Evolutionary conservation across 345 rosid species (phyloP), one percentile per base, ranked within the genome.

Genomic region (Noccaea bulbosa): DNA sequence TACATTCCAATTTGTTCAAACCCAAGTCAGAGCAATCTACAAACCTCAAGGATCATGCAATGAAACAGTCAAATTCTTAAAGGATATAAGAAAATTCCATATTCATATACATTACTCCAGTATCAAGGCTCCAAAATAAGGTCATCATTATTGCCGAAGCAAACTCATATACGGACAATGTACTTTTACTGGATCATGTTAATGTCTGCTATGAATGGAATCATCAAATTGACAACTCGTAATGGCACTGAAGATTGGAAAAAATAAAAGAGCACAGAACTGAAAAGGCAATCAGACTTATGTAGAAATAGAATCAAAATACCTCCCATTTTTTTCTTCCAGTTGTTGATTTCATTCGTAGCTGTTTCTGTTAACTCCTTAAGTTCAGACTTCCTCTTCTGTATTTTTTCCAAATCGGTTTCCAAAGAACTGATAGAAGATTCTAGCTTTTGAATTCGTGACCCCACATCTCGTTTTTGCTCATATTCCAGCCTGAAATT

Each of bases 401-500:
- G 82, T 59, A 88, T 65, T 39, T 75, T 81, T 72, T 82, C 81
- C 76, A 91, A 65, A 11, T 94, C 92, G 65, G 86, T 74, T 79
- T 89, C 87, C 77, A 91, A 83, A 41, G 83, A 50, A 77, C 44
- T 74, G 30, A 91, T 69, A 70, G 94, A 82, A 66, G 92, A 79
- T 78, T 94, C 97, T 78, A 94, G 83, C 83, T 85, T 90, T 71
- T 65, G 84, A 76, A 89, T 88, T 54, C 93, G 79, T 70, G 92
- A 84, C 24, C 88, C 95, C 81, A 88, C 86, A 75, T 91, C 99
- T 65, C 97, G 88, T 79, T 85, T 91, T 54, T 85, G 92, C 82
- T 91, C 96, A 74, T 91, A 94, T 74, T 91, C 96, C 88, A 94
- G 74, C 89, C 99, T 91, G 83, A 17, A 83, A 49, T 65, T 64